Evolutionary conservation across 1,284 basidiomycete species (phyloP), one percentile per base, ranked within the genome.

Genomic region (Cutaneotrichosporon sp.): DNA sequence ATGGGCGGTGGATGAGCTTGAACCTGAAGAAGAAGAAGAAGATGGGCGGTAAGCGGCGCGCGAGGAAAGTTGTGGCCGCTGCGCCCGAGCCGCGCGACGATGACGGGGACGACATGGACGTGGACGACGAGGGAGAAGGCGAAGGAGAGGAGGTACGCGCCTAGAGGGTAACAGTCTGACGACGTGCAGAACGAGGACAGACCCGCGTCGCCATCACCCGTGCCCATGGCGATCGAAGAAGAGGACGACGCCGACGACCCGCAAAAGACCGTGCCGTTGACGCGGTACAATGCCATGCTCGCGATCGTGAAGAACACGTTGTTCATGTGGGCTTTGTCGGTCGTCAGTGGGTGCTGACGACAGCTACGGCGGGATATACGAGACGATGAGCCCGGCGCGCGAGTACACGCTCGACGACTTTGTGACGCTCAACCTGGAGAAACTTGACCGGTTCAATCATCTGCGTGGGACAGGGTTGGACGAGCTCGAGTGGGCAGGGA

Each of bases 281-380:
- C 84, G 1, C 80, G 91, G n/a, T 96, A 93, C 74, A 96, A 96
- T 62, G 82, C 88, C 2, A 94, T 96, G 90, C 78, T 94, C 9
- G 85, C 90, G 0, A 84, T 94, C 2, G 79, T 90, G 46, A 81
- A 85, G 33, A 94, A 93, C 69, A 90, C 86, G 0, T 74, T 93
- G 0, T 93, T 88, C 71, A 84, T 93, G 86, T 88, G 58, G 41
- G 84, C 67, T n/a, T 10, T 14, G 12, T 14, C n/a, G n/a, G n/a
- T n/a, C n/a, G n/a, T n/a, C n/a, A n/a, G n/a, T 15, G 4, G 7
- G 15, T 18, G 37, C 53, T 59, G 46, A 62, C 36, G 44, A 39
- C 63, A 90, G 88, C 50, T 92, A 91, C 63, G 90, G 90, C 2
- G 90, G 90, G 0, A 92, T 92, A 21, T 86, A 84, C 62, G 90